phyloP scores from a whole-genome alignment of 169 alveolate genomes.

The Eimeria tenella region DNA sequence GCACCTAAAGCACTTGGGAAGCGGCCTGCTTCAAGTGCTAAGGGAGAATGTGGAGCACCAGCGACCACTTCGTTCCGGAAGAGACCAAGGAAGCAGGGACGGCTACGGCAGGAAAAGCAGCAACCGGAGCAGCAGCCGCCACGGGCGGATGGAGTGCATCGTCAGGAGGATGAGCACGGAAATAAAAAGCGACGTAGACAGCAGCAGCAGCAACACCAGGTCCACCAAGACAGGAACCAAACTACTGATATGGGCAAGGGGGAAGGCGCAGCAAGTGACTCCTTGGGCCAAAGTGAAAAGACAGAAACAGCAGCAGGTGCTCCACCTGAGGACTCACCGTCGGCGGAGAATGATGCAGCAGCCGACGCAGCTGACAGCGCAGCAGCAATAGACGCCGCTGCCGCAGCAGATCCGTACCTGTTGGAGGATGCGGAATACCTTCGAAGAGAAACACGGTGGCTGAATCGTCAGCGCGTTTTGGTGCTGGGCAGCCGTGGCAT shows the following conservation, averaged over 20 bases:
- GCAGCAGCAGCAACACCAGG: slow-evolving; percentile 1
- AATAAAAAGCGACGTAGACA: neutral
- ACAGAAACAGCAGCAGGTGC: slow-evolving; percentile 4
- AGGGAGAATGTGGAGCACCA: neutral
- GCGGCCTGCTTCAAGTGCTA: neutral
- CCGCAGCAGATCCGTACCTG: slow-evolving; percentile 89
- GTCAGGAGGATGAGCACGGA: neutral
- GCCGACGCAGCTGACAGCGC: slow-evolving; percentile 6
- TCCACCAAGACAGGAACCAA: slow-evolving; percentile 4
- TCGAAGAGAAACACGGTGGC: slow-evolving; percentile 92
- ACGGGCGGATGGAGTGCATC: neutral
- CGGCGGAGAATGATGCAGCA: neutral
- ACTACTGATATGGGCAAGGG: neutral
- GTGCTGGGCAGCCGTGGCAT: slow-evolving; percentile 97
- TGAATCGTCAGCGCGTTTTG: slow-evolving; percentile 96
- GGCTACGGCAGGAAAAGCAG: slow-evolving; percentile 29
- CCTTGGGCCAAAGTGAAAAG: neutral
- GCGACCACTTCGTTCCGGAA: neutral
- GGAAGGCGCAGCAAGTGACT: neutral
- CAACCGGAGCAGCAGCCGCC: slow-evolving; percentile 5
- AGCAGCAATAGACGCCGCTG: slow-evolving; percentile 67
- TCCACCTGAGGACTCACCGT: neutral
- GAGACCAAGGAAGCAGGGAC: slow-evolving; percentile 38
- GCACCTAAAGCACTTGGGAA: neutral
- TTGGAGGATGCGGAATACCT: slow-evolving; percentile 91